These are phyloP conservation scores for Acrasis kona DNA, from an alignment of 78 protist genomes.

Conservation along the genomic window DNA sequence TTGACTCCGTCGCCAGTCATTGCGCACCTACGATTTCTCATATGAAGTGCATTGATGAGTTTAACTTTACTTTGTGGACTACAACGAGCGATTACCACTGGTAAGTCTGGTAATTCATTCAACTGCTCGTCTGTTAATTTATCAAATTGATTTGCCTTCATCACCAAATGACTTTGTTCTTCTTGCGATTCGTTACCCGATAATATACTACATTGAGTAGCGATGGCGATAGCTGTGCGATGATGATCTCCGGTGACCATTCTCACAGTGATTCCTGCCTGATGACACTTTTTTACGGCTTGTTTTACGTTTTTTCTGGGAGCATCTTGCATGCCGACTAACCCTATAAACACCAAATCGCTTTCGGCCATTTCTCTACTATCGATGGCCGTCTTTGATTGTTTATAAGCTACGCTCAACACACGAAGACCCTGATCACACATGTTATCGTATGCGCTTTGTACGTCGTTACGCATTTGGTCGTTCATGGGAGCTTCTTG, in stretches of 20 bases:
- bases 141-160: not conserved
- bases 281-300: constrained; percentile 16
- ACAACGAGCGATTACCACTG: constrained; percentile 25
- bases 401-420: too few relatives aligned
- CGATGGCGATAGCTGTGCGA: constrained; percentile 38
- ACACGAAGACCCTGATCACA: too few relatives aligned
- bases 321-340: constrained; percentile 51
- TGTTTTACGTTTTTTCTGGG: constrained; percentile 6
- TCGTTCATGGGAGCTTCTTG: too few relatives aligned
- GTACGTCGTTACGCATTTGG: too few relatives aligned
- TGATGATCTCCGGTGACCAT: constrained; percentile 61
- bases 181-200: too few relatives aligned
- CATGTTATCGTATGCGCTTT: too few relatives aligned
- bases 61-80: constrained; percentile 12
- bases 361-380: not conserved
- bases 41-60: not conserved
- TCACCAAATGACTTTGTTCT: not conserved
- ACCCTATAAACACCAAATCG: constrained; percentile 1
- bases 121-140: not conserved
- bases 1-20: constrained; percentile 39
- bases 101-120: not conserved
- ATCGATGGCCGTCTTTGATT: too few relatives aligned
- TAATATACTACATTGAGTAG: constrained; percentile 27
- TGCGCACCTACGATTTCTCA: not conserved
- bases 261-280: constrained; percentile 40